Percentiles rank a stretch among this genome's conserved stretches.
These are phyloP conservation scores for Wickerhamiella kurtzmanii DNA, from an alignment of 805 yeast genomes.

Conservation along the genomic window DNA sequence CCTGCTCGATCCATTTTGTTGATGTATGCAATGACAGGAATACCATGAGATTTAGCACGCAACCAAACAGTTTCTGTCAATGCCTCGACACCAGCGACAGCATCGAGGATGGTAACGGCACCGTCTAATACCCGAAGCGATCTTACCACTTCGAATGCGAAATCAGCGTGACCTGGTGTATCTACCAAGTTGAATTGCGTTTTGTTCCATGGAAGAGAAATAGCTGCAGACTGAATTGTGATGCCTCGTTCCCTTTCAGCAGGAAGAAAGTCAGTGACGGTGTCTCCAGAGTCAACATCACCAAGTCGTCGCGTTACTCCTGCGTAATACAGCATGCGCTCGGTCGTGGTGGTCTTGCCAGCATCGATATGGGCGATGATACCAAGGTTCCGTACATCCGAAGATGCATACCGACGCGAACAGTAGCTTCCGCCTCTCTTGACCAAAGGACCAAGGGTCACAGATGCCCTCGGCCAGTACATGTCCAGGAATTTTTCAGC, in stretches of 20 bases:
- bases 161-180: conserved; percentile 98
- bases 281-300: conserved; percentile 89
- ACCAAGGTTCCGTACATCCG: conserved; percentile 59
- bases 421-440: no score
- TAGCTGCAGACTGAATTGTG: conserved; percentile 93
- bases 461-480: not conserved
- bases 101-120: conserved; percentile 83
- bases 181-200: conserved; percentile 77
- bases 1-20: conserved; percentile 97
- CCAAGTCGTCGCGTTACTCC: conserved; percentile 75
- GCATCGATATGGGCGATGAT: conserved; percentile 99
- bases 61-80: conserved; percentile 97
- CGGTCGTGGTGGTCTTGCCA: conserved; percentile 96
- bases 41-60: conserved; percentile 52
- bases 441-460: not conserved
- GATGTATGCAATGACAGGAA: conserved; percentile 70
- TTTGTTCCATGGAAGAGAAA: conserved; percentile 72
- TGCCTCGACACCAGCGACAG: conserved; percentile 96
- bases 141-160: conserved; percentile 84
- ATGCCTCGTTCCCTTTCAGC: conserved; percentile 89
- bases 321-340: conserved; percentile 80
- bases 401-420: not conserved
- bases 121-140: conserved; percentile 89
- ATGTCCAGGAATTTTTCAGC: not conserved
- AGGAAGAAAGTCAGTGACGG: conserved; percentile 83